Evolutionary conservation across 768 basidiomycete genomes (phyloP), one percentile per base, ranked within the genome.

Genomic region (Phaeolepiota aurea): DNA sequence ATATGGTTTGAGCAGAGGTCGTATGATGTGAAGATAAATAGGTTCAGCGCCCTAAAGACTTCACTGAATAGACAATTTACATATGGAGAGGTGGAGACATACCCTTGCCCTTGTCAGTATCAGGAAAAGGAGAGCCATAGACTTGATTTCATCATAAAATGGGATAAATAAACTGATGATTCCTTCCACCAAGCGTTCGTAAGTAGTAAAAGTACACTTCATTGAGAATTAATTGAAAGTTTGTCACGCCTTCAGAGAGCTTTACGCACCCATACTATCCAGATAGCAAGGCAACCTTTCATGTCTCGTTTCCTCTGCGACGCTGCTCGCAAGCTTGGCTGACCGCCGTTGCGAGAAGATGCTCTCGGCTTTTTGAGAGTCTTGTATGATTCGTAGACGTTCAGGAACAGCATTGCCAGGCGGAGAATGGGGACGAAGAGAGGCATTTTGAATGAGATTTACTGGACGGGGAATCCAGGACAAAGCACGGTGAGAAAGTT

Each of bases 301-400:
- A 91, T 82, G 53, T 81, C 77, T 44, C 88, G 74, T 58, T 91
- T 91, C 51, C 88, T 69, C 57, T 82, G 81, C 18, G 79, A 72
- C 47, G 81, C 55, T 9, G 85, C 84, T 23, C 82, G 74, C 14
- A 71, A 58, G 48, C 79, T 85, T 5, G 81, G 82, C 18, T 68
- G 68, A 10, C 80, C 79, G 44, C 70, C 72, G 59, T 73, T 76
- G 14, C 71, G 62, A 20, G 62, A 44, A 4, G 72, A 74, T 1
- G 72, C 69, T 21, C 73, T 74, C 0, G 86, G 86, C 2, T 58
- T 58, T 51, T 85, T 86, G 45, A 91, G 67, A 2, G 78, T 81
- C 66, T 91, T 91, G 71, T 82, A 90, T 1, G 88, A 81, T 45
- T 87, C 84, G 48, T 82, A 89, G 31, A 89, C 67, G 55, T 90